Percentiles rank a stretch among this genome's conserved stretches.
phyloP scores from a whole-genome alignment of 129 eudicot species.

The Escallonia herrerae region DNA sequence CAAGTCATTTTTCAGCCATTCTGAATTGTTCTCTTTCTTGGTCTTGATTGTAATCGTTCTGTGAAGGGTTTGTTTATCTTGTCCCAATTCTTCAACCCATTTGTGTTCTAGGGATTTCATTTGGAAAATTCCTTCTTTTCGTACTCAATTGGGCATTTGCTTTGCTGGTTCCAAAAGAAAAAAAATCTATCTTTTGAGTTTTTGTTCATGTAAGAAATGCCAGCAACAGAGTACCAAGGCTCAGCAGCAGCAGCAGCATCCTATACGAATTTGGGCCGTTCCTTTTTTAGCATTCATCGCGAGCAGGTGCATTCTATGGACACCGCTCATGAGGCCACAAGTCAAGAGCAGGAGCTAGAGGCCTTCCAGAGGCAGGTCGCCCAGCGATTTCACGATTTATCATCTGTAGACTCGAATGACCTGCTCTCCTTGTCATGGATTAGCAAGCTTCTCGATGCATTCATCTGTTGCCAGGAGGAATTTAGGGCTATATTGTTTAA shows the following conservation, averaged over 20 bases:
- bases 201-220: background rate
- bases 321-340: slow-evolving; percentile 16
- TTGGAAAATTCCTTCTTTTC: background rate
- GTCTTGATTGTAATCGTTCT: too few relatives aligned
- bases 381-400: slow-evolving; percentile 30
- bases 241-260: slow-evolving; percentile 8
- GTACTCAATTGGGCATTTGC: background rate
- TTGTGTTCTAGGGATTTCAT: background rate
- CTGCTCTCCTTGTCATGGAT: slow-evolving; percentile 72
- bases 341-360: slow-evolving; percentile 41
- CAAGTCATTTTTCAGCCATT: too few relatives aligned
- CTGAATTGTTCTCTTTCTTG: too few relatives aligned
- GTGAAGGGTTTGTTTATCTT: background rate
- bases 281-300: slow-evolving; percentile 38
- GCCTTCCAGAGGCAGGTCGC: slow-evolving; percentile 45
- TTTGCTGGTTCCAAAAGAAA: background rate
- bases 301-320: slow-evolving; percentile 59
- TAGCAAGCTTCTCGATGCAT: slow-evolving; percentile 53
- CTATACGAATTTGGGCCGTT: slow-evolving; percentile 34
- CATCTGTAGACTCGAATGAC: slow-evolving; percentile 30
- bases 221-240: slow-evolving; percentile 30
- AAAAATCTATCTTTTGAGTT: background rate
- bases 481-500: slow-evolving; percentile 32
- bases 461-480: slow-evolving; percentile 54
- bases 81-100: background rate